Evolutionary conservation across 1,139 yeast species (phyloP), one percentile per base, ranked within the genome.

Genomic region (Geotrichum histeridarum): DNA sequence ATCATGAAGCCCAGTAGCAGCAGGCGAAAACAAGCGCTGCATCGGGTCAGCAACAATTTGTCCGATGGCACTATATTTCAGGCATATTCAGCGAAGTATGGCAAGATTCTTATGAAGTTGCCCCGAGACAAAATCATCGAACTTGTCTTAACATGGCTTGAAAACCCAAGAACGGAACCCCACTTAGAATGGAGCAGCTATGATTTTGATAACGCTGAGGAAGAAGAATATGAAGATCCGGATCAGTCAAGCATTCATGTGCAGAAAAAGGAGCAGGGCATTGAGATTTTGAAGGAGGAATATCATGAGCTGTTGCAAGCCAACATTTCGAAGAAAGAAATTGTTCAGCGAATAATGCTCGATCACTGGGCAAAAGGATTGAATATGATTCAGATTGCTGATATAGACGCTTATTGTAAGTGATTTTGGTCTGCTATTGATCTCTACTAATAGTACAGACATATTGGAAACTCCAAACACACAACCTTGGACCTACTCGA

Each of bases 351-450:
- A 48, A 70, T 84, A 12, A 59, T 83, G 8, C 73, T 72, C 41
- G 81, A 81, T 36, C 80, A 74, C 63, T 86, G 90, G 82, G 73
- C 79, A 0, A 63, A 71, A 2, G 95, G 95, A 0, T 68, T 86
- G 49, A 86, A 83, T 61, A 68, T 86, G 6, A 73, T 81, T 17
- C 95, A 87, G 64, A 66, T 83, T 47, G 85, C 95, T 0, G 91
- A 86, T 60, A 70, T 86, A 8, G 95, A 87, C 62, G 79, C 86
- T 56, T 86, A 82, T 61, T 65, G 63, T 60, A 49, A 42, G 62
- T 43, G 4, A 1, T 1, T 11, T 11, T 46, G 5, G 9, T 41
- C 22, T 32, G 30, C 35, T 43, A 18, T 14, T 44, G 45, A 17
- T 46, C n/a, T 12, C 8, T 14, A 35, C 44, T 33, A 36, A 45